Evolutionary conservation across 192 early-diverging fungal genomes (phyloP), one percentile per base, ranked within the genome.

Genomic region (Paraglomus brasilianum): DNA sequence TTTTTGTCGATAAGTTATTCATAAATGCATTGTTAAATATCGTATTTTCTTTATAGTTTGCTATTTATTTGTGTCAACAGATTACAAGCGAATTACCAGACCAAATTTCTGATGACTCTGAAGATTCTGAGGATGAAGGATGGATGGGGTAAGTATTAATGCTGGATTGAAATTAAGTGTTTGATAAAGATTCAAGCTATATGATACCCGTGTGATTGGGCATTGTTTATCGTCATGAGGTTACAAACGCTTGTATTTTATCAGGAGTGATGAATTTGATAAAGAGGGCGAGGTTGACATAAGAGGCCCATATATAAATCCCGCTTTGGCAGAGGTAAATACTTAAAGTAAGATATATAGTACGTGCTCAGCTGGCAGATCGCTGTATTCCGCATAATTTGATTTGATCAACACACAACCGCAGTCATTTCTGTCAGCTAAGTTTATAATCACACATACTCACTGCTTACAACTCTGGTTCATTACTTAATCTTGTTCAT

Each of bases 61-160:
- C 89, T 4, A 70, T 88, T 41, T 91, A 83, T 71, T 71, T 91
- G 38, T 85, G 83, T 63, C 88, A 89, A 60, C 84, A 89, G 48
- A 82, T 91, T 38, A 85, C 88, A 11, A 85, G 81, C 24, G 88
- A 91, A 55, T 75, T 88, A 40, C 86, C 89, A 14, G 87, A 91
- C 68, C 82, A 87, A 69, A 85, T 82, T 11, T 84, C 83, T 10
- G 88, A 87, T 22, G 88, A 91, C 40, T 82, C 83, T 21, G 85
- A 83, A 9, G 83, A 80, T 8, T 82, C 78, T 5, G 79, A 84
- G 9, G 82, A 80, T 39, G 75, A 79, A 51, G 75, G 75, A 46
- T 86, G 83, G 86, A 78, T 79, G n/a, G 76, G 75, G 82, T 80
- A 47, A 40, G 68, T 51, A 49, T 48, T 19, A 40, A n/a, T 21